Conservation (phyloP, 371 early-diverging fungal genomes). For the Cokeromyces recurvatus region DNA sequence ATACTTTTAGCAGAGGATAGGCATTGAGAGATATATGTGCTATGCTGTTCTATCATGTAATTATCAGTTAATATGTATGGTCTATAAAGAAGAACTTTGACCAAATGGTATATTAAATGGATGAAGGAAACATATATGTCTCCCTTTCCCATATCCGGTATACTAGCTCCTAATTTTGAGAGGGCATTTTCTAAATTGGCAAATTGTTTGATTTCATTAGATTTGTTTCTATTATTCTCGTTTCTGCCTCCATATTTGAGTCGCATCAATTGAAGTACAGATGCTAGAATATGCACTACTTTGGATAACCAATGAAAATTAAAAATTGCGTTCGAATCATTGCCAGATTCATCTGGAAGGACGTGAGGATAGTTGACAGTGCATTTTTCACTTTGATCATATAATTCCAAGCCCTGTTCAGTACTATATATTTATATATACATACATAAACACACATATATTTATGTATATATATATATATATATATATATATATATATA, state of each 20-base stretch:
- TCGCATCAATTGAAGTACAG: slow-evolving; percentile 31
- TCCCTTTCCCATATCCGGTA: slow-evolving; percentile 3
- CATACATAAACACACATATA: too few species aligned
- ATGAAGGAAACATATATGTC: slow-evolving; percentile 4
- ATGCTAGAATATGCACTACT: slow-evolving; percentile 27
- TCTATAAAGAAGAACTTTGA: slow-evolving; percentile 15
- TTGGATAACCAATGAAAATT: slow-evolving; percentile 35
- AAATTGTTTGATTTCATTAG: slow-evolving; percentile 4
- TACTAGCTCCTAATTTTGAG: slow-evolving; percentile 1
- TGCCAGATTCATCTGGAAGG: slow-evolving; percentile 14
- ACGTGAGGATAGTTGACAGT: slow-evolving; percentile 24
- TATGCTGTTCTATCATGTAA: background rate
- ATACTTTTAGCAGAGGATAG: slow-evolving; percentile 24
- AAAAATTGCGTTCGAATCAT: slow-evolving; percentile 10
- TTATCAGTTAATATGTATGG: slow-evolving; percentile 9
- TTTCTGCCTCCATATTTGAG: slow-evolving; percentile 5
- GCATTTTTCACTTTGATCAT: slow-evolving; percentile 13
- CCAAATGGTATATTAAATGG: slow-evolving; percentile 18
- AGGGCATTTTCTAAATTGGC: slow-evolving; percentile 4
- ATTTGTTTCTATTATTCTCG: background rate
- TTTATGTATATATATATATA: too few species aligned
- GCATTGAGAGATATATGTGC: slow-evolving; percentile 17
- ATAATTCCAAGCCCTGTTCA: slow-evolving; percentile 22
- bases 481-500: too few species aligned
- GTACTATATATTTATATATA: slow-evolving; percentile 14